Evolutionary conservation across 2,329 filamentous ascomycete genomes (phyloP), one percentile per base, ranked within the genome.

Genomic region (Phaeosphaeriaceae sp.): DNA sequence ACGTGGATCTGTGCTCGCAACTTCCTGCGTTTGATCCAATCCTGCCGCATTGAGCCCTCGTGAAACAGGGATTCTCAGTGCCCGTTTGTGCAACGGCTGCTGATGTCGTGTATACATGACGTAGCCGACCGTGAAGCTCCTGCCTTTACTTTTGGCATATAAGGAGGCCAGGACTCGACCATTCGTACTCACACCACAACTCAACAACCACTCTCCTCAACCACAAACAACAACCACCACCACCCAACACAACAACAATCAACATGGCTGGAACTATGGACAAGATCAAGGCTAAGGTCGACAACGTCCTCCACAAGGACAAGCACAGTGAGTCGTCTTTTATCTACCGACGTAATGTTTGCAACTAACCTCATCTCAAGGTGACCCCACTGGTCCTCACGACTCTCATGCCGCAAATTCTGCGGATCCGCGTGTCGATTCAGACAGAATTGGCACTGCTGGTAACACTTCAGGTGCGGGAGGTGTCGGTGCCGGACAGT

Each of bases 251-350:
- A 22, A 21, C 43, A 46, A 48, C 54, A 59, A 44, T 56, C 60
- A 70, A 55, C 60, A 74, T 74, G 71, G 49, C 71, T 44, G 70
- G 71, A 57, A 50, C 65, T 47, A 70, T 77, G 40, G 72, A 77
- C 2, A 76, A 77, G 67, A 69, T 77, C 65, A 77, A 77, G 72
- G 68, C 69, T 54, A 77, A 76, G 74, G 75, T 76, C 67, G 74
- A 77, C 60, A 60, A 72, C 35, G 69, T 73, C 58, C 69, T 77
- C 51, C 74, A 75, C 67, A 75, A 76, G 69, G 71, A 77, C 65
- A 72, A 74, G 64, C 63, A 67, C 58, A 60, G 66, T 70, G 55
- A 57, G 67, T 53, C 17, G 1, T 1, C 21, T 23, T 3, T 3
- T n/a, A 2, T 4, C n/a, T n/a, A 19, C 26, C 19, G 42, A 6